Conservation (phyloP, 2,329 filamentous ascomycete species). For the Rugonectria rugulosa region DNA sequence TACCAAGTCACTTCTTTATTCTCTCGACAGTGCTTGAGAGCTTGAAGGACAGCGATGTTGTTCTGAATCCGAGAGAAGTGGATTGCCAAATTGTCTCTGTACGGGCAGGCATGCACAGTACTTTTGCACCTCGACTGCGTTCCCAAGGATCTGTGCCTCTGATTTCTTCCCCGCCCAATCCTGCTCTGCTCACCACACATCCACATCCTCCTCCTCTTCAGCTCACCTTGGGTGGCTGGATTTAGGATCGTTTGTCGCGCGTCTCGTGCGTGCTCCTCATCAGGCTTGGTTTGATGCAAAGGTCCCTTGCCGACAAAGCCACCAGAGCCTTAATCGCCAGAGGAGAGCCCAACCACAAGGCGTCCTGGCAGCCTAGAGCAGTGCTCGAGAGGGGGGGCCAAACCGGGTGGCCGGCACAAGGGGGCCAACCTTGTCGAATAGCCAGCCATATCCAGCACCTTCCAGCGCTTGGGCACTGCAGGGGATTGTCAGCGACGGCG, state of each 20-base stretch:
- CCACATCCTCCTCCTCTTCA: not conserved
- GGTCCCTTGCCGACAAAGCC: conserved; percentile 7
- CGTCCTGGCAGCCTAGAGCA: conserved; percentile 9
- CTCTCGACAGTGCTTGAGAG: no score
- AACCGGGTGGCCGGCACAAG: conserved; percentile 18
- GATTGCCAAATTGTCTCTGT: no score
- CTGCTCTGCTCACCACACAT: not conserved
- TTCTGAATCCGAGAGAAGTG: no score
- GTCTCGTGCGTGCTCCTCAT: conserved; percentile 15
- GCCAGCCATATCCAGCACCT: conserved; percentile 10
- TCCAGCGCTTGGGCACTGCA: conserved; percentile 16
- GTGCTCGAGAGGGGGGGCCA: conserved; percentile 1
- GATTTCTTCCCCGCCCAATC: not conserved
- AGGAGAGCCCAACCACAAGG: conserved; percentile 7
- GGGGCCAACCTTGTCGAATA: conserved; percentile 10
- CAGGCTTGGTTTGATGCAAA: conserved; percentile 13
- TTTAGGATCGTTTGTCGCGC: conserved; percentile 15
- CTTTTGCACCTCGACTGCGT: no score
- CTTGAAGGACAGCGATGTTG: no score
- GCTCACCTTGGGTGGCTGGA: conserved; percentile 10
- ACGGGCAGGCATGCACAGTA: no score
- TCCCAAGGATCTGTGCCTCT: no score
- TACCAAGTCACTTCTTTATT: not conserved
- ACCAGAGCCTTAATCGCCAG: not conserved
- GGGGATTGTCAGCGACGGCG: conserved; percentile 1